Evolutionary conservation across 495 filamentous ascomycete genomes (phyloP), one percentile per base, ranked within the genome.

Genomic region (Xylaria telfairii): DNA sequence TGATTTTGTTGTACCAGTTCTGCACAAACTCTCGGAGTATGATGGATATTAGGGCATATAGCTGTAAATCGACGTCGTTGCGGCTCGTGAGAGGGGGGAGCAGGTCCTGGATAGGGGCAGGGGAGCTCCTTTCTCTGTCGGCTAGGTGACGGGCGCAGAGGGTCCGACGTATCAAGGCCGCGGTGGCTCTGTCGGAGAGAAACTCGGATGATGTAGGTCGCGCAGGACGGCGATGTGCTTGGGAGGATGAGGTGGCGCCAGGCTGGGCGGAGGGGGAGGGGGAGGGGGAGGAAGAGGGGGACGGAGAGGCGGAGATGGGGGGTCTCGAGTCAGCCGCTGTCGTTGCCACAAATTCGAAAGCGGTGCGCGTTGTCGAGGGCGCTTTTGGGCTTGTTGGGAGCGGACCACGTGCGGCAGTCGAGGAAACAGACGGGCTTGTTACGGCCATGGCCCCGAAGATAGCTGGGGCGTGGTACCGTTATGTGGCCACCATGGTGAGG

Each of bases 1-100:
- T 98, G 77, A 99, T 93, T 75, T 92, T 93, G 57, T 85, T 86
- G 81, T 99, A 99, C 96, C 96, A 99, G 66, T 90, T 91, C 68
- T 93, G 89, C 26, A 98, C 92, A 78, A 93, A 94, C 71, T 97
- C 95, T 74, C 91, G 88, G 62, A 97, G 86, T 71, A 98, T 89
- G 67, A 97, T 90, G 42, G 96, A 91, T 65, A 99, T 87, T 32
- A 98, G 85, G 15, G 93, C 96, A 77, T 98, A 99, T 37, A 99
- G 87, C 78, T 99, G 92, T 69, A 93, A 81, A 76, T 99, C 96
- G 69, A 97, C 88, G 69, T 94, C 93, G 77, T 97, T 96, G 68
- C 92, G 93, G 81, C 93, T 95, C 24, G 96, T 97, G 73, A 99
- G 87, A 26, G 94, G 94, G 44, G 95, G 96, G 49, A 99, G 81